Evolutionary conservation across 805 yeast species (phyloP).

Genomic region (Yamadazyma paraphyllophila): DNA sequence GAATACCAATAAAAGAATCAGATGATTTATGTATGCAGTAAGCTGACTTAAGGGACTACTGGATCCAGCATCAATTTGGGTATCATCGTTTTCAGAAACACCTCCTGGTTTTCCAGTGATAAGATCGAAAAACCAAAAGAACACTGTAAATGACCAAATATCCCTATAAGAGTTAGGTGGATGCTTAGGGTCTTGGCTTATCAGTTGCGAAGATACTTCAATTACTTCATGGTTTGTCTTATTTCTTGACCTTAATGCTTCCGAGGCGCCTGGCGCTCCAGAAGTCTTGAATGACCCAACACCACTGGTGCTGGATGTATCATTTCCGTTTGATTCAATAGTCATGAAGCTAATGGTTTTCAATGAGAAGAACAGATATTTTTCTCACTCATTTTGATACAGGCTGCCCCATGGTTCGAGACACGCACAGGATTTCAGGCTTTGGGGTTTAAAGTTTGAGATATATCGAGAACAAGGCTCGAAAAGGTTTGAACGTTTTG

Average conservation of each 20-base stretch:
- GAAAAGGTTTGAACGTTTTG: too few relatives aligned
- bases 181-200: background rate
- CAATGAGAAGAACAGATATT: background rate
- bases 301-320: background rate
- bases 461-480: too few relatives aligned
- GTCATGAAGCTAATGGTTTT: background rate
- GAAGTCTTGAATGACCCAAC: background rate
- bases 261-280: background rate
- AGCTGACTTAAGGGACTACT: conserved; percentile 1
- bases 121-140: conserved; percentile 4
- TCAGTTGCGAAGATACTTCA: background rate
- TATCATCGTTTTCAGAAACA: too few relatives aligned
- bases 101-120: too few relatives aligned
- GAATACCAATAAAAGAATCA: conserved; percentile 51
- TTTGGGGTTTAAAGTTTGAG: too few relatives aligned
- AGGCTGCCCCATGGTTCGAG: background rate
- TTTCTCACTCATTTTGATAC: background rate
- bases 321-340: background rate
- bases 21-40: conserved; percentile 37
- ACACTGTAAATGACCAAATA: conserved; percentile 2
- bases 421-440: background rate
- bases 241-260: background rate
- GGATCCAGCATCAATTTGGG: background rate
- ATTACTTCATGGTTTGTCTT: background rate
- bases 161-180: conserved; percentile 5